phyloP scores from a whole-genome alignment of 129 eudicot genomes.

The Lactuca saligna region DNA sequence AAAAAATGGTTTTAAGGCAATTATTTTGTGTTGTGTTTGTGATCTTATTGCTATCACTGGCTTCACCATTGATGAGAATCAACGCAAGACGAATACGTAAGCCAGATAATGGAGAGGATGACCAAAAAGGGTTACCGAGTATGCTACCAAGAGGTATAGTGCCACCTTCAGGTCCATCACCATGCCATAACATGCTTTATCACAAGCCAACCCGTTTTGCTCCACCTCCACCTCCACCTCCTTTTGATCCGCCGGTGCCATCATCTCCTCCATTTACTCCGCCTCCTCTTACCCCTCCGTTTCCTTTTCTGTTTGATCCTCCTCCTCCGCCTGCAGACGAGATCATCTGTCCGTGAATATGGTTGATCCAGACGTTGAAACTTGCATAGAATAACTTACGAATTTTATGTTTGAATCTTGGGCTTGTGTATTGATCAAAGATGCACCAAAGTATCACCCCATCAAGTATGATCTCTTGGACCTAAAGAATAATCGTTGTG shows the following conservation, averaged over 20 bases:
- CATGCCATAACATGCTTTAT: slow-evolving; percentile 50
- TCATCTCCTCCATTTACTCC: background rate
- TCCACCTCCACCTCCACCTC: slow-evolving; percentile 10
- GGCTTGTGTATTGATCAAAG: slow-evolving; percentile 3
- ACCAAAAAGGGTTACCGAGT: slow-evolving; percentile 8
- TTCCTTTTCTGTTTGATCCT: slow-evolving; percentile 27
- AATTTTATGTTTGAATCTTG: background rate
- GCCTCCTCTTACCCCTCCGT: slow-evolving; percentile 25
- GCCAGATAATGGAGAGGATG: background rate
- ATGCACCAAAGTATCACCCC: background rate
- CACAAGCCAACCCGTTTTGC: slow-evolving; percentile 23
- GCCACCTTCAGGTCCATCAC: slow-evolving; percentile 66
- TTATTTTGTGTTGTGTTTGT: background rate
- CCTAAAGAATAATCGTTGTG: background rate
- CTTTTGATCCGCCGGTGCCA: too few species aligned
- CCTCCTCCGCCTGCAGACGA: slow-evolving; percentile 36
- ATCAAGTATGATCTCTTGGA: slow-evolving; percentile 4
- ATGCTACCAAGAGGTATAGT: slow-evolving; percentile 61
- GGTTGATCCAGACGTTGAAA: slow-evolving; percentile 1
- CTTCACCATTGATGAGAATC: slow-evolving; percentile 1
- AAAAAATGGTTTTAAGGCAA: slow-evolving; percentile 7
- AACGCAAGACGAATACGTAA: slow-evolving; percentile 2
- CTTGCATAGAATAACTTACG: background rate
- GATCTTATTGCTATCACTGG: background rate
- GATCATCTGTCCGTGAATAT: slow-evolving; percentile 30